Conservation (phyloP, 805 yeast genomes). For the Starmerella bombicola region DNA sequence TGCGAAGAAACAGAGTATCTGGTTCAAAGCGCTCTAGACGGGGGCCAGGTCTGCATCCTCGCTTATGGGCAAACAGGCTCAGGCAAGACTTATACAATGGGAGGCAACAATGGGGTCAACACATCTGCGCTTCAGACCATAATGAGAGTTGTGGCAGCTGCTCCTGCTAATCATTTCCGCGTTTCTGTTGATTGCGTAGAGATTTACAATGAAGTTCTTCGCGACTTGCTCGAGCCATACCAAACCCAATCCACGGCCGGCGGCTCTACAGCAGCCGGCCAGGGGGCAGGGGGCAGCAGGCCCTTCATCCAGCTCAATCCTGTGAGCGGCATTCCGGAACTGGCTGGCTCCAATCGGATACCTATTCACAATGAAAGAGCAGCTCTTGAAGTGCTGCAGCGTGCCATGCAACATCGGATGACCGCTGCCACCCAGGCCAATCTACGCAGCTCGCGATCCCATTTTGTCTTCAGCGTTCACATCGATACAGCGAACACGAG, state of each 20-base stretch:
- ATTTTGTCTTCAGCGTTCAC: slow-evolving; percentile 59
- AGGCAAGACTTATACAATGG: slow-evolving; percentile 90
- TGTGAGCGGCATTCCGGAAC: slow-evolving; percentile 38
- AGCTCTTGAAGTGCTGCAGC: slow-evolving; percentile 39
- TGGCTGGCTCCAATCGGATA: slow-evolving; percentile 47
- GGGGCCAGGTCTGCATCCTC: slow-evolving; percentile 82
- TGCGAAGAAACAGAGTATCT: slow-evolving; percentile 79
- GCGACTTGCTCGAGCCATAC: slow-evolving; percentile 44
- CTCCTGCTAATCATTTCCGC: slow-evolving; percentile 36
- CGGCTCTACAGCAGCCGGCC: background rate
- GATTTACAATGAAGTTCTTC: slow-evolving; percentile 72
- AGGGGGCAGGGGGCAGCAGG: slow-evolving; percentile 6
- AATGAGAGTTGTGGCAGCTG: slow-evolving; percentile 41
- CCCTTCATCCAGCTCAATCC: slow-evolving; percentile 66
- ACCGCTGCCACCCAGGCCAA: slow-evolving; percentile 76
- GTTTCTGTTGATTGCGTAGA: slow-evolving; percentile 64
- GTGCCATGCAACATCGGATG: slow-evolving; percentile 50
- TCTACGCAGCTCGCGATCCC: slow-evolving; percentile 82
- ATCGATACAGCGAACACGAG: slow-evolving; percentile 39
- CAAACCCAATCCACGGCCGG: slow-evolving; percentile 4
- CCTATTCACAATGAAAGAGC: slow-evolving; percentile 37
- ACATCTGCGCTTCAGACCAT: slow-evolving; percentile 63
- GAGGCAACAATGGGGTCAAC: slow-evolving; percentile 63
- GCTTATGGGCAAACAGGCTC: slow-evolving; percentile 97
- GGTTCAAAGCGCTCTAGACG: slow-evolving; percentile 76